phyloP scores from a whole-genome alignment of 2,329 filamentous ascomycete genomes.

The Thielaviopsis populi region DNA sequence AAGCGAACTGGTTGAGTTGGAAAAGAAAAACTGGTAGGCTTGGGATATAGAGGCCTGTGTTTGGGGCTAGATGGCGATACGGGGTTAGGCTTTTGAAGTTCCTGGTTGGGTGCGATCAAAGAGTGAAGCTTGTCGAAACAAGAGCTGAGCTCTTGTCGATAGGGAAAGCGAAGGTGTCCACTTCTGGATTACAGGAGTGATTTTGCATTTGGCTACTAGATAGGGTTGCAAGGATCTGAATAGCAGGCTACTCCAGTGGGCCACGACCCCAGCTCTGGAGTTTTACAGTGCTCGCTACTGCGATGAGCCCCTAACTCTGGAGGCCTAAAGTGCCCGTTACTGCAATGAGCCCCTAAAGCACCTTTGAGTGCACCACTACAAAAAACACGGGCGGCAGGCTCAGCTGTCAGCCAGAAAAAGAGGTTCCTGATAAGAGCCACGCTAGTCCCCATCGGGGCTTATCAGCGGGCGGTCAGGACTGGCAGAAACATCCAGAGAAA shows the following conservation, averaged over 20 bases:
- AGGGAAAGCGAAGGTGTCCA: slow-evolving; percentile 13
- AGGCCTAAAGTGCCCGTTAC: neutral
- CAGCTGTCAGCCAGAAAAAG: neutral
- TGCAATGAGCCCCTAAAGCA: neutral
- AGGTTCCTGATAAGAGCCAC: slow-evolving; percentile 9
- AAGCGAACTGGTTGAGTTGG: neutral
- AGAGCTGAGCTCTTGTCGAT: neutral
- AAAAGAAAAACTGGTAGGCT: neutral
- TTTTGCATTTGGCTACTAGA: neutral
- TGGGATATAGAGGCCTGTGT: neutral
- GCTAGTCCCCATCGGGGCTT: slow-evolving; percentile 11
- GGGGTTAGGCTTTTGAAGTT: neutral
- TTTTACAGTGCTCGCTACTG: neutral
- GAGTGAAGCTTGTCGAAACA: neutral
- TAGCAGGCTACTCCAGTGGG: neutral
- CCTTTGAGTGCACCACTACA: neutral
- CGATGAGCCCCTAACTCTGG: neutral
- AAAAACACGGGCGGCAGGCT: neutral
- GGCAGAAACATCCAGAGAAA: slow-evolving; percentile 17
- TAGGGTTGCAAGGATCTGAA: neutral
- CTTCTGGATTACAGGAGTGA: neutral
- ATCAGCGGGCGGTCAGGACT: slow-evolving; percentile 15
- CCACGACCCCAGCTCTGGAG: neutral
- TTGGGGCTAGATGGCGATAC: neutral
- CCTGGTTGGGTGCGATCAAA: neutral